phyloP scores from a whole-genome alignment of 331 rosid genomes.

The Quercus tomentella region DNA sequence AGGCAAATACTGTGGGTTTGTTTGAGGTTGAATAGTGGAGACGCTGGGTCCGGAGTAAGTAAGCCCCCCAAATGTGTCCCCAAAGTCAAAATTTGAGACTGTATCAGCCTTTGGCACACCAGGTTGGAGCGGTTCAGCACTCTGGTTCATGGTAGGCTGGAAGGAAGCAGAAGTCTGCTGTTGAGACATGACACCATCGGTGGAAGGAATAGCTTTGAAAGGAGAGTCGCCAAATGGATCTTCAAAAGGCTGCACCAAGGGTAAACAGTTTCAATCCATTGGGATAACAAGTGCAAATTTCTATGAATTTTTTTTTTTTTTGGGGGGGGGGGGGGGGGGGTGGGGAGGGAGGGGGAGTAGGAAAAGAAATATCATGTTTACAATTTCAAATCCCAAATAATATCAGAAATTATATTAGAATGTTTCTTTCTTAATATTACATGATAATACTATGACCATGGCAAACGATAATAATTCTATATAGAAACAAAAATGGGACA shows the following conservation, averaged over 20 bases:
- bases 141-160: conserved; percentile 23
- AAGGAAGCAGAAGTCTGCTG: conserved; percentile 32
- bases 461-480: not conserved
- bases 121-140: conserved; percentile 36
- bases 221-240: conserved; percentile 96
- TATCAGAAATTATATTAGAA: not conserved
- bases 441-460: not conserved
- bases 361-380: not conserved
- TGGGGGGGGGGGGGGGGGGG: not conserved
- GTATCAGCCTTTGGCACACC: conserved; percentile 37
- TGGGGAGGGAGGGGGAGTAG: not conserved
- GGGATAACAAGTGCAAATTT: not conserved
- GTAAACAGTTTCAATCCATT: not conserved
- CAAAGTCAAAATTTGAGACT: conserved; percentile 47
- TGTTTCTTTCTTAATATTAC: not conserved
- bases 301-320: no score
- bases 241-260: conserved; percentile 58
- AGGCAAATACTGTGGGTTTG: conserved; percentile 42
- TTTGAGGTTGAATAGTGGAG: conserved; percentile 42
- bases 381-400: not conserved
- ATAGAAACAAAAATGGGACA: not conserved
- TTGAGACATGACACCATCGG: conserved; percentile 40
- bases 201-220: conserved; percentile 70
- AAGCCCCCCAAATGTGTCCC: conserved; percentile 65
- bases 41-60: conserved; percentile 45